Evolutionary conservation across 306 rosid genomes (phyloP), one percentile per base, ranked within the genome.

Genomic region (Fragaria ananassa): DNA sequence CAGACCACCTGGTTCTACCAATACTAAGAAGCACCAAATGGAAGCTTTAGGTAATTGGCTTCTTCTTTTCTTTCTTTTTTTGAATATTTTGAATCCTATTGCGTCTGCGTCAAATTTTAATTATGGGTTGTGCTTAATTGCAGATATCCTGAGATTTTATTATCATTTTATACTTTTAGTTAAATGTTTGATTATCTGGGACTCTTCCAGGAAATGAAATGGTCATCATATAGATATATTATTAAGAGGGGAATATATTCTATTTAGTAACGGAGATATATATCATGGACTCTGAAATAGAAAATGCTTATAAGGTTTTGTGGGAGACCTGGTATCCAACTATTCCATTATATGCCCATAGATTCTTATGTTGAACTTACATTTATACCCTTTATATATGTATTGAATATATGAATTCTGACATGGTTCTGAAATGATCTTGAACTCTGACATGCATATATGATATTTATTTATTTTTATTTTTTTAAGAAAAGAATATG

Each of bases 1-100:
- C 74, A 89, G 96, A 46, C 93, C 97, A 23, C 90, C 83, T 0
- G 94, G 96, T 70, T 90, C 97, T 10, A 27, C 70, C 46, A 90
- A 87, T 17, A 27, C 63, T 46, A 90, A 87, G 67, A 93, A 90
- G 75, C 85, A 74, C 10, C 86, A 50, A 54, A 46, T 81, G 69
- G 87, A 81, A 57, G 31, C 78, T 76, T 47, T 76, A 21, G 95
- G 95, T 91, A 85, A 75, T 5, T 25, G 35, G 68, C 31, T 37
- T 70, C 6, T 39, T 29, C 0, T 37, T 37, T 37, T 8, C 1
- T 17, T 12, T 5, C 3, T 9, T 44, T 46, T 62, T 29, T 25
- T 18, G 35, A 39, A 31, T 44, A 19, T 8, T 70, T 31, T 68
- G 64, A 71, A 23, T 15, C 10, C 35, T 18, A 10, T 71, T 50